Evolutionary conservation across 176 grass and related monocot genomes (phyloP), one percentile per base, ranked within the genome.

Genomic region (Elaeis guineensis): DNA sequence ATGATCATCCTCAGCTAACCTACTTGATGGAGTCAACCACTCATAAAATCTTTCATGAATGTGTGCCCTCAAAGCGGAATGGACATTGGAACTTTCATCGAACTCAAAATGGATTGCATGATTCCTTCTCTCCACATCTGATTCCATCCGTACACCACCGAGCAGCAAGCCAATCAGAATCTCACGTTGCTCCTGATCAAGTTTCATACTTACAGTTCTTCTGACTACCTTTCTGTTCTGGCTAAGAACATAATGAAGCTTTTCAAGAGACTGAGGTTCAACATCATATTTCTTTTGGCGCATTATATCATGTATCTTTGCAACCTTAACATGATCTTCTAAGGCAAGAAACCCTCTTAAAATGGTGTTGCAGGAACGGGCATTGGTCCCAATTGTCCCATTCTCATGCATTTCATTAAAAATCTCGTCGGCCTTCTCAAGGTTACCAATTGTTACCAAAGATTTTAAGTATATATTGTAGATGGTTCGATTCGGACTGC

Each of bases 161-260:
- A 98, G 77, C 80, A 98, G 80, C 63, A 98, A 76, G 49, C 87
- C 84, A 32, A 98, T 88, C 58, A 98, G 78, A 85, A 98, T 92
- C 67, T 92, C 93, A 32, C 93, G 93, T 66, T 98, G 93, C 32
- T 89, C 84, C 63, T 72, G 59, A 64, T 92, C 80, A 29, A 98
- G 78, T 35, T 76, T 92, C 72, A 98, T 86, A 60, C 70, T 89
- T 65, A 85, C 57, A 21, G 73, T 68, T 92, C 82, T 87, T 68
- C 76, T 82, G 17, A 89, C 73, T 60, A 66, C 67, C 78, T 86
- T 86, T 72, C 86, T 98, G 25, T 67, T 80, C 66, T 67, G 44
- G 59, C 77, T 72, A 21, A 91, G 71, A 67, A 85, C 77, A 67
- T 48, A 78, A 65, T 86, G 73, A 69, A 98, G 85, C 66, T 81